phyloP scores from a whole-genome alignment of 768 basidiomycete genomes.

The Gloeophyllum trabeum region DNA sequence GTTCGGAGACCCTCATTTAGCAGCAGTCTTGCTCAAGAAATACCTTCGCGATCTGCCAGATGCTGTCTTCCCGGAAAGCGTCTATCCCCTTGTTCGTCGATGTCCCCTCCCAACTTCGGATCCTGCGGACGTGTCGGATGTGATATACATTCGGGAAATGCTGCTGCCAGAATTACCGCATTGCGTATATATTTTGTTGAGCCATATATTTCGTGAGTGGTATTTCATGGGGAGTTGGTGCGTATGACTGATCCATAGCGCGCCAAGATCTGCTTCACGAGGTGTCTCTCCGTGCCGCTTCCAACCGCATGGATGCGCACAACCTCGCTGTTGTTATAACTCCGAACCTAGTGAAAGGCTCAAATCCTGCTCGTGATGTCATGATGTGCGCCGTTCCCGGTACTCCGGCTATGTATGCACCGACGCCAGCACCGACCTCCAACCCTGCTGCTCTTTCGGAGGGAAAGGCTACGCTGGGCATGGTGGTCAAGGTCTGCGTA shows the following conservation, averaged over 20 bases:
- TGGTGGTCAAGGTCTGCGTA: conserved; percentile 67
- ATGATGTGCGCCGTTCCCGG: conserved; percentile 58
- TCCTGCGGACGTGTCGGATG: conserved; percentile 41
- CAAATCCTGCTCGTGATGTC: conserved; percentile 61
- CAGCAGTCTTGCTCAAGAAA: conserved; percentile 80
- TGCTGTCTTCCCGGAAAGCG: conserved; percentile 62
- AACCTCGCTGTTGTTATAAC: conserved; percentile 73
- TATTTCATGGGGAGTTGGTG: too few species aligned
- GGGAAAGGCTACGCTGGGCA: conserved; percentile 55
- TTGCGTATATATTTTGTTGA: conserved; percentile 66
- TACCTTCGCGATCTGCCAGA: conserved; percentile 73
- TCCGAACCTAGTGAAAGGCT: conserved; percentile 68
- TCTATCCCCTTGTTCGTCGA: conserved; percentile 52
- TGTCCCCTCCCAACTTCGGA: conserved; percentile 53
- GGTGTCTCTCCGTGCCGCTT: conserved; percentile 52
- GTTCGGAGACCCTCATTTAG: conserved; percentile 69
- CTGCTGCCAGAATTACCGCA: conserved; percentile 58
- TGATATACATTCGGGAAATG: conserved; percentile 57
- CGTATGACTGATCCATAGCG: conserved; percentile 2
- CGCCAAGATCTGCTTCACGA: conserved; percentile 67
- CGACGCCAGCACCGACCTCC: conserved; percentile 13
- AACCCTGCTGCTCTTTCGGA: conserved; percentile 15
- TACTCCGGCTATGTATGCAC: conserved; percentile 26
- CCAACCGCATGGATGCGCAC: conserved; percentile 74
- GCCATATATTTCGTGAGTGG: conserved; percentile 29